Evolutionary conservation across 306 rosid genomes (phyloP).

Genomic region (Herpetospermum pedunculosum): DNA sequence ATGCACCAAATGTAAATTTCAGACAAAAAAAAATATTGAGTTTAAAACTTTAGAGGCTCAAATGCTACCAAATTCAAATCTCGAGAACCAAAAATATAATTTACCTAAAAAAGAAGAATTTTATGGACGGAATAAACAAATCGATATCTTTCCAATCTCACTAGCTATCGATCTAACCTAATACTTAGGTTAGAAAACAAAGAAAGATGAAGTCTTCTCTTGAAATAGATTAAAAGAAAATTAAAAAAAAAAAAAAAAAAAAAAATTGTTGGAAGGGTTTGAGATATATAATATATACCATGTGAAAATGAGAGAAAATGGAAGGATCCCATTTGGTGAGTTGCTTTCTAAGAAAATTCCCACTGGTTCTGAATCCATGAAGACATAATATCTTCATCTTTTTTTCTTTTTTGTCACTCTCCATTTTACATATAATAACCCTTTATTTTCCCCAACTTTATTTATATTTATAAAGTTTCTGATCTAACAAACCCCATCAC

Average conservation of each 20-base stretch:
- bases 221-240: background rate
- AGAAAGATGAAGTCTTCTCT: background rate
- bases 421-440: conserved; percentile 14
- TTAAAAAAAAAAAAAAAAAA: background rate
- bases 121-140: no score
- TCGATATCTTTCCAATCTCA: no score
- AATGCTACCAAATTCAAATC: no score
- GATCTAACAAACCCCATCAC: background rate
- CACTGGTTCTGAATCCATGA: conserved; percentile 90
- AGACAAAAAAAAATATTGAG: no score
- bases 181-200: background rate
- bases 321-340: conserved; percentile 83
- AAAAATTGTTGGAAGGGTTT: background rate
- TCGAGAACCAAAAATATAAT: no score
- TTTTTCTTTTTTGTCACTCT: conserved; percentile 20
- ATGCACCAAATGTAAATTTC: no score
- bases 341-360: conserved; percentile 59
- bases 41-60: no score
- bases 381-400: conserved; percentile 73
- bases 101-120: no score
- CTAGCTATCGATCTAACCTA: background rate
- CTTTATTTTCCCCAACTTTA: background rate
- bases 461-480: background rate
- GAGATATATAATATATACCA: conserved; percentile 24
- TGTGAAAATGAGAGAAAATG: conserved; percentile 43